A percentile compares a stretch with the other conserved stretches of the same genome.
Evolutionary conservation across 2,329 filamentous ascomycete species (phyloP).

Genomic region (Zasmidium cellare): DNA sequence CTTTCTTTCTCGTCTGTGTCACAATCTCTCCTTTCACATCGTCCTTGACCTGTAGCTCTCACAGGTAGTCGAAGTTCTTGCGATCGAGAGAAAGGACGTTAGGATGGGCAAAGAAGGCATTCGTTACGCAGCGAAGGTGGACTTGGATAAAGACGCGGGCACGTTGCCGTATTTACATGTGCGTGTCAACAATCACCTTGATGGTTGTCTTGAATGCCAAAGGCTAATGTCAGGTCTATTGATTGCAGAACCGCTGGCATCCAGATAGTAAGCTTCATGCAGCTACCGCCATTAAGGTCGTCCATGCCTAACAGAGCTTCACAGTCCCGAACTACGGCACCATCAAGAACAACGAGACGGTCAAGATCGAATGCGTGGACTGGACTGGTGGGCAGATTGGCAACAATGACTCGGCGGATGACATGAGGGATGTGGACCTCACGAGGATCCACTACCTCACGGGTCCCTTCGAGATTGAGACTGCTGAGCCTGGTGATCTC

Average conservation of each 20-base stretch:
- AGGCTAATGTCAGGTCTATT: conserved; percentile 10
- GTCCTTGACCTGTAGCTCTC: not conserved
- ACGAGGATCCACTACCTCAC: conserved; percentile 85
- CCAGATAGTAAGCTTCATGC: conserved; percentile 66
- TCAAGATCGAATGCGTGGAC: conserved; percentile 91
- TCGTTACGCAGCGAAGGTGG: conserved; percentile 71
- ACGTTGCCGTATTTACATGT: conserved; percentile 57
- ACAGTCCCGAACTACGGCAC: conserved; percentile 72
- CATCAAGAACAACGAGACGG: conserved; percentile 80
- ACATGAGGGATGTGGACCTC: conserved; percentile 80
- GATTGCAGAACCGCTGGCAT: conserved; percentile 79
- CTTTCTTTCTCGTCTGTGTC: not conserved
- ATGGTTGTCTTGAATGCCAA: conserved; percentile 3
- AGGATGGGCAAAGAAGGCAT: conserved; percentile 57
- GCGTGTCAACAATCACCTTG: conserved; percentile 18
- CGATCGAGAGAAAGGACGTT: conserved; percentile 9
- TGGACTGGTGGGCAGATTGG: conserved; percentile 75
- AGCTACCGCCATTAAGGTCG: conserved; percentile 6
- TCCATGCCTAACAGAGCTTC: not conserved
- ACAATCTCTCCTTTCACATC: not conserved
- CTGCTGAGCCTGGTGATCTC: conserved; percentile 80
- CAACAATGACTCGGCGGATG: conserved; percentile 88
- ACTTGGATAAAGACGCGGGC: conserved; percentile 68
- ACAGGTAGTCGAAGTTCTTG: not conserved
- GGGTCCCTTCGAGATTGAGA: conserved; percentile 84